Conservation (phyloP, 495 filamentous ascomycete genomes). For the Trichodelitschia bisporula region DNA sequence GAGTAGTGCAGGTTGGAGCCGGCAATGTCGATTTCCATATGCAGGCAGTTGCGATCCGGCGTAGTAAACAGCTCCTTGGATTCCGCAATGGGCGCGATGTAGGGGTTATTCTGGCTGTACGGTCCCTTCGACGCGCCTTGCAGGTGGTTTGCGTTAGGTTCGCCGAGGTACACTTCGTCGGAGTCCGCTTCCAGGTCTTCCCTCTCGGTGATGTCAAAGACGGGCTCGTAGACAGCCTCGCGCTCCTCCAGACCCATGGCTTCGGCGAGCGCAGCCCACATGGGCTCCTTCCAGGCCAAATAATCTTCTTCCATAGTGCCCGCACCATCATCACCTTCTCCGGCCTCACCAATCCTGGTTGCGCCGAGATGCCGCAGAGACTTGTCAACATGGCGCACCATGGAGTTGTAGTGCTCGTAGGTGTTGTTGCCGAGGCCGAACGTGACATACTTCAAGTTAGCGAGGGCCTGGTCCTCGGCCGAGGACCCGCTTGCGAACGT, state of each 20-base stretch:
- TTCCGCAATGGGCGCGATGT: constrained; percentile 78
- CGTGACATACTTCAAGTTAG: constrained; percentile 72
- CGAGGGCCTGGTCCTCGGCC: constrained; percentile 45
- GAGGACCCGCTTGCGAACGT: constrained; percentile 48
- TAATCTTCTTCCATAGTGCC: constrained; percentile 99
- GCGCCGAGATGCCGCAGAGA: constrained; percentile 62
- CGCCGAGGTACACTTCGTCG: constrained; percentile 79
- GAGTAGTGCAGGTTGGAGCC: constrained; percentile 74
- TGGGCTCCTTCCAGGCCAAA: constrained; percentile 96
- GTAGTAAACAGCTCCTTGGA: constrained; percentile 80
- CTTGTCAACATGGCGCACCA: constrained; percentile 78
- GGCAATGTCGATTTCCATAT: constrained; percentile 86
- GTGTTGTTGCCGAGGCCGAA: constrained; percentile 98
- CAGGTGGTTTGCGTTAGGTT: constrained; percentile 90
- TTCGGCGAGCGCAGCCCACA: constrained; percentile 71
- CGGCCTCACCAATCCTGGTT: constrained; percentile 58
- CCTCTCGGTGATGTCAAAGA: constrained; percentile 63
- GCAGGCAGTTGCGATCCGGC: constrained; percentile 83
- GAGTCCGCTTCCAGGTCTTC: constrained; percentile 49
- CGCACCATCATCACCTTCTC: constrained; percentile 93
- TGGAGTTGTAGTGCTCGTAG: constrained; percentile 97
- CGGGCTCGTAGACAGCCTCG: constrained; percentile 85
- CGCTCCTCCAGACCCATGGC: constrained; percentile 81
- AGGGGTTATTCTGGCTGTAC: constrained; percentile 91
- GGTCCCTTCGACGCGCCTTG: constrained; percentile 68